These are phyloP conservation scores for Russula brevipes DNA, from an alignment of 768 basidiomycete genomes.

Conservation along the genomic window DNA sequence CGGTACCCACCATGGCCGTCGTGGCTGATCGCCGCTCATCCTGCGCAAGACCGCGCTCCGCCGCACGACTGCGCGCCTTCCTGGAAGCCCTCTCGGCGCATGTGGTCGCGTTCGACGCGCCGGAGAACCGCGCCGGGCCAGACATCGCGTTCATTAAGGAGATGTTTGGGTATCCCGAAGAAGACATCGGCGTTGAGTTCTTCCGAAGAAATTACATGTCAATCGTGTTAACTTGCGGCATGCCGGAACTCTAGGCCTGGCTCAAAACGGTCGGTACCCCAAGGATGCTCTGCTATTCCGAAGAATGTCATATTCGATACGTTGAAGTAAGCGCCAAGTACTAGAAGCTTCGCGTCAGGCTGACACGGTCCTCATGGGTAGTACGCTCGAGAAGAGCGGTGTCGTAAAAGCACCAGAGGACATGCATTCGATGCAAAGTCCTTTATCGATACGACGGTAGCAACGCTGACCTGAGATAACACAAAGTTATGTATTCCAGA, in stretches of 20 bases:
- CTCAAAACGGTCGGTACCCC: slow-evolving; percentile 69
- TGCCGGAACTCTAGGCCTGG: slow-evolving; percentile 61
- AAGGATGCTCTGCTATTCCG: slow-evolving; percentile 59
- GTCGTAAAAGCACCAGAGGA: slow-evolving; percentile 53
- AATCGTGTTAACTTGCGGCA: background rate
- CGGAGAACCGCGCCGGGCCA: slow-evolving; percentile 48
- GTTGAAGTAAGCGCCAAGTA: slow-evolving; percentile 46
- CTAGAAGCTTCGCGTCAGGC: background rate
- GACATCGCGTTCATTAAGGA: slow-evolving; percentile 72
- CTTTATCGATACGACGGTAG: slow-evolving; percentile 21
- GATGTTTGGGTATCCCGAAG: slow-evolving; percentile 74
- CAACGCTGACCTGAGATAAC: slow-evolving; percentile 10
- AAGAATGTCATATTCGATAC: slow-evolving; percentile 64
- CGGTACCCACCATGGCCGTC: slow-evolving; percentile 95
- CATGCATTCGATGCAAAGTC: slow-evolving; percentile 34
- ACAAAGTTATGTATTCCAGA: background rate
- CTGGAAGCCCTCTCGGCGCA: slow-evolving; percentile 56
- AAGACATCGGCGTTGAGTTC: slow-evolving; percentile 64
- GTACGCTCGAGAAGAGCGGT: slow-evolving; percentile 71
- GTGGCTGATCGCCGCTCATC: slow-evolving; percentile 90
- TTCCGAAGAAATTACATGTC: background rate
- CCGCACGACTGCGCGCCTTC: slow-evolving; percentile 51
- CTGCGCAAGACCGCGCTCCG: slow-evolving; percentile 51
- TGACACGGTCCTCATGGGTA: slow-evolving; percentile 30
- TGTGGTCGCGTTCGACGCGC: slow-evolving; percentile 61